A percentile compares a stretch with the other conserved stretches of the same genome.
These are phyloP conservation scores for Aspergillus sp. DNA, from an alignment of 2,329 filamentous ascomycete species.

Conservation along the genomic window DNA sequence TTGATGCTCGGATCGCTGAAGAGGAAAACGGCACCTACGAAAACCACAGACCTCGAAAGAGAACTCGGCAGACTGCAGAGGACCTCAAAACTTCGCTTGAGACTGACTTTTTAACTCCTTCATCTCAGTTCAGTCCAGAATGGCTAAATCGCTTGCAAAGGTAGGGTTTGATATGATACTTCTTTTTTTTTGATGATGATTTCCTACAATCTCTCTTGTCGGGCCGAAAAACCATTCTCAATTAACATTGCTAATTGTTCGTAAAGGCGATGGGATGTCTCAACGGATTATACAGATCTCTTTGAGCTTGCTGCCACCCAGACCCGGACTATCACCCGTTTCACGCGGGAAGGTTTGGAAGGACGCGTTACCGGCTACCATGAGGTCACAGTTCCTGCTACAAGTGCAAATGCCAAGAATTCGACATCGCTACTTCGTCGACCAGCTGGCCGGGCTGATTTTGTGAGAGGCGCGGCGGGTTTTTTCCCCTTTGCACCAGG, in stretches of 20 bases:
- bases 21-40: slow-evolving; percentile 24
- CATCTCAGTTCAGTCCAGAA: slow-evolving; percentile 69
- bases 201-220: too few relatives aligned
- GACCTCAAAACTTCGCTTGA: slow-evolving; percentile 69
- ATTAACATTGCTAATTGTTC: too few relatives aligned
- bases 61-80: slow-evolving; percentile 45
- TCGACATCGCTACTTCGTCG: slow-evolving; percentile 85
- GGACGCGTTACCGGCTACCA: slow-evolving; percentile 89
- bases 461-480: slow-evolving; percentile 85
- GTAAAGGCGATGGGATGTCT: slow-evolving; percentile 68
- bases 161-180: slow-evolving; percentile 31
- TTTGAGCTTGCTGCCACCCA: slow-evolving; percentile 87
- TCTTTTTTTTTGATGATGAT: neutral
- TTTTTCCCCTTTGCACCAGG: slow-evolving; percentile 94
- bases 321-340: slow-evolving; percentile 89
- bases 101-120: slow-evolving; percentile 71
- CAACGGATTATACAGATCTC: slow-evolving; percentile 74
- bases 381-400: slow-evolving; percentile 86
- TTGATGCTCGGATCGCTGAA: slow-evolving; percentile 25
- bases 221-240: too few relatives aligned
- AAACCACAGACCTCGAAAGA: slow-evolving; percentile 39
- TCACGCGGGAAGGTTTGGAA: slow-evolving; percentile 85
- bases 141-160: slow-evolving; percentile 91
- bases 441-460: slow-evolving; percentile 80
- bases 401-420: slow-evolving; percentile 88